Evolutionary conservation across 345 rosid species (phyloP), one percentile per base, ranked within the genome.

Genomic region (Moringa oleifera): DNA sequence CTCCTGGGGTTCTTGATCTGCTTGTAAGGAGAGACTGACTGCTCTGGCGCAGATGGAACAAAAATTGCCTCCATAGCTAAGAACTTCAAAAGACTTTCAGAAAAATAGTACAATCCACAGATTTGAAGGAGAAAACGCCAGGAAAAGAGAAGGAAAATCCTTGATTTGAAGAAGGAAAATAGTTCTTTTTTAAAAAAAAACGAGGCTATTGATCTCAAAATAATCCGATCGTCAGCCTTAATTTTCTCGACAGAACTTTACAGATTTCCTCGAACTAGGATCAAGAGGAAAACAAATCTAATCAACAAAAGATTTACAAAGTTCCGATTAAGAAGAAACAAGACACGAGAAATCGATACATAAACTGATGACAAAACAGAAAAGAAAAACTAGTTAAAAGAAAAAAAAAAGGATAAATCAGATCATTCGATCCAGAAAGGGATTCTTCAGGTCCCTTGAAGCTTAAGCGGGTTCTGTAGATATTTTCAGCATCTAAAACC

Each of bases 1-100:
- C 73, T 83, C 62, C 62, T 73, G 10, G 68, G 80, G 64, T 75
- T 79, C 59, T 73, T 81, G 55, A 71, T 61, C 60, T 79, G 80
- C 71, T 68, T 75, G 71, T 63, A 56, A 15, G 75, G 63, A 54
- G 85, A 68, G 41, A 71, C 61, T 10, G 85, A 65, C 60, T 71
- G 77, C 45, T 66, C 74, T 41, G 70, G 20, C 16, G 77, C 53
- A 24, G 78, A 71, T 47, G 80, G 73, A 59, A 69, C 51, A 58
- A 72, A 68, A 51, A 81, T 62, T 20, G 80, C 79, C 66, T 79
- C 85, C 94, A 80, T 84, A 22, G 0, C 36, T 25, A 0, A 0
- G 9, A 33, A 37, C 10, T 31, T 41, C 9, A 41, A 41, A 41
- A 1, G 17, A 11, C 13, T 28, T 28, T 8, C 2, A 11, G 15